Percentiles rank a stretch among this genome's conserved stretches.
Evolutionary conservation across 139 green algal species (phyloP).

Genomic region (Spirogloea muscicola): DNA sequence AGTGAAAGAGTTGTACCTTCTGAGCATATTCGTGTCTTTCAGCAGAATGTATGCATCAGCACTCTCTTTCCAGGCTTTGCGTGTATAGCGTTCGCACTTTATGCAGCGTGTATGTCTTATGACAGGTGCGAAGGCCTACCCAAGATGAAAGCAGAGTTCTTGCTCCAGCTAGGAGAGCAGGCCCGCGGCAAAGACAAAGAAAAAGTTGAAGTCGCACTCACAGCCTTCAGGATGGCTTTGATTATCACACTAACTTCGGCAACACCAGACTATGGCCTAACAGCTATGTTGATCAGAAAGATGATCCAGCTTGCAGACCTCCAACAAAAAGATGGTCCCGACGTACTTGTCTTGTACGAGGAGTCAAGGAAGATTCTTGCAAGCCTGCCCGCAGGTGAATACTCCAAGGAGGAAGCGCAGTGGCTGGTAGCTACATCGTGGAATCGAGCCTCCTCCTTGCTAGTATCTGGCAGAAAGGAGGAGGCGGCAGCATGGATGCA

Average conservation of each 20-base stretch:
- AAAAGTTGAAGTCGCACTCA: constrained; percentile 6
- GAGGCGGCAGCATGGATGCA: constrained; percentile 34
- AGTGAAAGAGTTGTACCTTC: too few species aligned
- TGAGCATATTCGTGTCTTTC: too few species aligned
- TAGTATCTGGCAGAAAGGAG: constrained; percentile 16
- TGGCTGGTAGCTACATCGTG: constrained; percentile 26
- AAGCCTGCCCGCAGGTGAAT: constrained; percentile 8
- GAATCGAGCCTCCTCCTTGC: constrained; percentile 20
- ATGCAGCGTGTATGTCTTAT: too few species aligned
- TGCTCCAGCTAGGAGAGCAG: constrained; percentile 13
- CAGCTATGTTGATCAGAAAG: constrained; percentile 7
- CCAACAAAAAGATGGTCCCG: constrained; percentile 1
- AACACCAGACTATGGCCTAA: constrained; percentile 13
- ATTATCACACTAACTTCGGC: neutral
- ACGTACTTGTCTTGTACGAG: constrained; percentile 12
- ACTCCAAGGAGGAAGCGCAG: constrained; percentile 20
- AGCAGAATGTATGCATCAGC: too few species aligned
- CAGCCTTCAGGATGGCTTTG: constrained; percentile 12
- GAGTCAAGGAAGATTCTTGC: constrained; percentile 19
- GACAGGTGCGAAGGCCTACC: too few species aligned
- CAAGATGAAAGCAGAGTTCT: constrained; percentile 25
- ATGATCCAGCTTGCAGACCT: constrained; percentile 18
- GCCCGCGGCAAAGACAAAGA: neutral
- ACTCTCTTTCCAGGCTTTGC: too few species aligned
- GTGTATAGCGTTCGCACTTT: too few species aligned